phyloP scores from a whole-genome alignment of 768 basidiomycete species.

The Cyclocybe aegerita region DNA sequence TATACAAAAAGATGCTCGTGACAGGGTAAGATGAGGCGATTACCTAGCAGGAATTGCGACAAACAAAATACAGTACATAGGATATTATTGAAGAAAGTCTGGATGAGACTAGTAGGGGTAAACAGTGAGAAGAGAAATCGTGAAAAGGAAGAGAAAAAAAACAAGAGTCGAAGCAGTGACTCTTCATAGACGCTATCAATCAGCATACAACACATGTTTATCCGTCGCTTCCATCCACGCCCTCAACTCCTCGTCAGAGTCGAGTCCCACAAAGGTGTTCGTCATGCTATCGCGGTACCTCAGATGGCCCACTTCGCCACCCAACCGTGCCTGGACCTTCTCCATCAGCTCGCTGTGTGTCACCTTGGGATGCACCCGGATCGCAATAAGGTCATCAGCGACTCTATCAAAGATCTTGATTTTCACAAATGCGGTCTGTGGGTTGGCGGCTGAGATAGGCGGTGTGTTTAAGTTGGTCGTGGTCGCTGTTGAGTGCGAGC shows the following conservation, averaged over 20 bases:
- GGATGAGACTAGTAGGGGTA: conserved; percentile 1
- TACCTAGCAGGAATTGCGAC: conserved; percentile 15
- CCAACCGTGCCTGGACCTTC: conserved; percentile 88
- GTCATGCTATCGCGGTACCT: conserved; percentile 75
- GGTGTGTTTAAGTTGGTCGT: conserved; percentile 59
- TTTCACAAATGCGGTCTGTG: conserved; percentile 89
- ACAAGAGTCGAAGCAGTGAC: neutral
- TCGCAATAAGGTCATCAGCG: conserved; percentile 94
- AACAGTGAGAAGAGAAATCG: neutral
- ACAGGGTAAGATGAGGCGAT: conserved; percentile 6
- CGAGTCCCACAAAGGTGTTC: conserved; percentile 62
- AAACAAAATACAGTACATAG: conserved; percentile 16
- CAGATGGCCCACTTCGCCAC: conserved; percentile 64
- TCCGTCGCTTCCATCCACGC: conserved; percentile 79
- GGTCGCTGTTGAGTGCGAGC: conserved; percentile 54
- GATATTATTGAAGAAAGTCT: conserved; percentile 12
- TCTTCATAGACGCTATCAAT: conserved; percentile 33
- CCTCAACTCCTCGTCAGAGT: conserved; percentile 61
- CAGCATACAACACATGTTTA: conserved; percentile 82
- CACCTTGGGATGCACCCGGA: conserved; percentile 92
- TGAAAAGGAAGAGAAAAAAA: conserved; percentile 1
- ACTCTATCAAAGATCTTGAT: conserved; percentile 97
- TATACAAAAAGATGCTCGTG: neutral
- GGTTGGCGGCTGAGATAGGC: conserved; percentile 73
- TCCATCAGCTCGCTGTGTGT: conserved; percentile 84